A percentile compares a stretch with the other conserved stretches of the same genome.
Conservation (phyloP, 331 rosid genomes). For the Rhamnella rubrinervis region DNA sequence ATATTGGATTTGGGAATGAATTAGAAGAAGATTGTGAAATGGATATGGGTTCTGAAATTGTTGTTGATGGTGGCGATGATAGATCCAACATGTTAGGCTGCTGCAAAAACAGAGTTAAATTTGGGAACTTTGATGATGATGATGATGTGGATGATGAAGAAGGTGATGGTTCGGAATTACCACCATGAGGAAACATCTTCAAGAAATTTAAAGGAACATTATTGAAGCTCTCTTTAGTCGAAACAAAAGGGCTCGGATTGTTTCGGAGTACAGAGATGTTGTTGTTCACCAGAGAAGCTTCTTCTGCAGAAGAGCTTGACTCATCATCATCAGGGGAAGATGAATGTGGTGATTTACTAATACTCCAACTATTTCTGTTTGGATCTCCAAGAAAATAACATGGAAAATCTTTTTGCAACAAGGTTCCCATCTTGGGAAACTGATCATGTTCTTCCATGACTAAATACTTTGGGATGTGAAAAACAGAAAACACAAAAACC, state of each 20-base stretch:
- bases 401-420: slow-evolving; percentile 45
- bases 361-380: slow-evolving; percentile 40
- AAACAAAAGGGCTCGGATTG: background rate
- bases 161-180: slow-evolving; percentile 26
- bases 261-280: too few species aligned
- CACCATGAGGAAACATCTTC: slow-evolving; percentile 57
- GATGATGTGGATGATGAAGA: slow-evolving; percentile 38
- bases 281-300: background rate
- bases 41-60: slow-evolving; percentile 19
- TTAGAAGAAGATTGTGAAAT: slow-evolving; percentile 10
- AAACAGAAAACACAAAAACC: slow-evolving; percentile 23
- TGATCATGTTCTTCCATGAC: slow-evolving; percentile 41
- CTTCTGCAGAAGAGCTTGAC: too few species aligned
- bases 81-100: slow-evolving; percentile 40
- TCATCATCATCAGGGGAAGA: slow-evolving; percentile 25
- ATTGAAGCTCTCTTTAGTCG: slow-evolving; percentile 20
- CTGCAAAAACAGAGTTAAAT: slow-evolving; percentile 62
- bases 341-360: slow-evolving; percentile 34
- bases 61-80: slow-evolving; percentile 32
- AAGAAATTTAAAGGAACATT: slow-evolving; percentile 55
- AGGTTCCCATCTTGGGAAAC: slow-evolving; percentile 61
- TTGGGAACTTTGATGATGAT: slow-evolving; percentile 42
- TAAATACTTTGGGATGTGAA: background rate
- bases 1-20: slow-evolving; percentile 22
- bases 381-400: slow-evolving; percentile 51